These are phyloP conservation scores for Leucogyrophana mollusca DNA, from an alignment of 768 basidiomycete genomes.

Conservation along the genomic window DNA sequence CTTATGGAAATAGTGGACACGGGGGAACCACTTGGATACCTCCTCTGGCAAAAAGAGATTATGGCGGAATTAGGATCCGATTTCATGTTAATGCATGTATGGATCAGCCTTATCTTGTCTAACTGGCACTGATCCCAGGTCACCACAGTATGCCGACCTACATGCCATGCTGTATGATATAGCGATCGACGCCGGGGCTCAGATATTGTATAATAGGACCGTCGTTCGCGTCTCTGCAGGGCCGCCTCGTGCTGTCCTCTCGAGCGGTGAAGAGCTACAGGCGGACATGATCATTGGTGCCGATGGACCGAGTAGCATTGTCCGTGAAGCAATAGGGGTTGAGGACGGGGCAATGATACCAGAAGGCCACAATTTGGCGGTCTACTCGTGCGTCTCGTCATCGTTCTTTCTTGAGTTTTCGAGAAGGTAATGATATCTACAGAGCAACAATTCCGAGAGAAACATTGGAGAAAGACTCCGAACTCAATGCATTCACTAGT, in stretches of 20 bases:
- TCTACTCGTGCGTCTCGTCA: slow-evolving; percentile 43
- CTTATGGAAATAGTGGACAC: slow-evolving; percentile 38
- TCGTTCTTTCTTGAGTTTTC: slow-evolving; percentile 11
- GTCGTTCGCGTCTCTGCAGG: slow-evolving; percentile 35
- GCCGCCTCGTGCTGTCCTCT: slow-evolving; percentile 32
- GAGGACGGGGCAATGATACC: slow-evolving; percentile 27
- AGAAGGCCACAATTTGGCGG: slow-evolving; percentile 32
- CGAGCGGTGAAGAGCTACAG: slow-evolving; percentile 42
- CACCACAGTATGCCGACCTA: slow-evolving; percentile 51
- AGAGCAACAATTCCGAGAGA: slow-evolving; percentile 44
- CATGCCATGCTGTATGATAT: slow-evolving; percentile 47
- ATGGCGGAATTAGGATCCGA: slow-evolving; percentile 52
- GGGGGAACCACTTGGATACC: slow-evolving; percentile 43
- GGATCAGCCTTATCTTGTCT: slow-evolving; percentile 1
- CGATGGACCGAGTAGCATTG: slow-evolving; percentile 53
- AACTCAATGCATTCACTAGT: slow-evolving; percentile 33
- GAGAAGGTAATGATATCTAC: no score
- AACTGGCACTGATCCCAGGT: background rate
- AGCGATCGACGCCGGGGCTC: slow-evolving; percentile 47
- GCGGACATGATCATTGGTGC: slow-evolving; percentile 63
- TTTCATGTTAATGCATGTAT: slow-evolving; percentile 52
- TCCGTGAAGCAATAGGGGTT: slow-evolving; percentile 33
- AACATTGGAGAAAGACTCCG: slow-evolving; percentile 41
- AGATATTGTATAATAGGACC: slow-evolving; percentile 43
- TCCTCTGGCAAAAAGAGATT: slow-evolving; percentile 49